These are phyloP conservation scores for Stagonosporopsis rhizophila DNA, from an alignment of 2,329 filamentous ascomycete genomes.

Conservation along the genomic window DNA sequence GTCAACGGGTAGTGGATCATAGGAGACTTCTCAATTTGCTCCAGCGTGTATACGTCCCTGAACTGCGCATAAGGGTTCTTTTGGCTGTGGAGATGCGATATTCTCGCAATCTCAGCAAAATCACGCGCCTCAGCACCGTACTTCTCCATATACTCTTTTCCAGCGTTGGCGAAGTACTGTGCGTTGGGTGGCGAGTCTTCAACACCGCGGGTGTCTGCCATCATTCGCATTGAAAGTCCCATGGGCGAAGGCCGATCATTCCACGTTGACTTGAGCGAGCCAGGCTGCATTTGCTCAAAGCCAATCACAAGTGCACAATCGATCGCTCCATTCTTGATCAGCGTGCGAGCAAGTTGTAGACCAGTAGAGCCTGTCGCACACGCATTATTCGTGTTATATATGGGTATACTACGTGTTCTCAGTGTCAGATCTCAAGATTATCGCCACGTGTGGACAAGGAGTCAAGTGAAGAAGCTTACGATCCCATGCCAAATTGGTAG, in stretches of 20 bases:
- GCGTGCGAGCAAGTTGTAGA: conserved; percentile 77
- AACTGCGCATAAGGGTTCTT: conserved; percentile 97
- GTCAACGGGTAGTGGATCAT: conserved; percentile 86
- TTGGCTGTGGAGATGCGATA: conserved; percentile 89
- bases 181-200: conserved; percentile 83
- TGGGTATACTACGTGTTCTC: conserved; percentile 69
- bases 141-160: conserved; percentile 92
- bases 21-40: conserved; percentile 77
- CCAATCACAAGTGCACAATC: conserved; percentile 91
- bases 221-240: conserved; percentile 76
- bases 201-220: conserved; percentile 79
- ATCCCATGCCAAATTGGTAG: conserved; percentile 97
- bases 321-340: conserved; percentile 78
- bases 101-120: conserved; percentile 89
- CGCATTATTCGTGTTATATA: conserved; percentile 98
- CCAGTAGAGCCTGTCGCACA: conserved; percentile 93
- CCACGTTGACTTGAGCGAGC: conserved; percentile 80
- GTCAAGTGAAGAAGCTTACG: conserved; percentile 22
- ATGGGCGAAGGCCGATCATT: conserved; percentile 82
- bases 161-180: conserved; percentile 95
- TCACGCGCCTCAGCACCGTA: conserved; percentile 83
- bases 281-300: conserved; percentile 97
- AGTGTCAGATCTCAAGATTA: conserved; percentile 37
- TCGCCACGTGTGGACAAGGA: no score
- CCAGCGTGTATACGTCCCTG: conserved; percentile 83